Base-by-base conservation (phyloP, 768 basidiomycete species). In the Tephrocybe sp. region DNA sequence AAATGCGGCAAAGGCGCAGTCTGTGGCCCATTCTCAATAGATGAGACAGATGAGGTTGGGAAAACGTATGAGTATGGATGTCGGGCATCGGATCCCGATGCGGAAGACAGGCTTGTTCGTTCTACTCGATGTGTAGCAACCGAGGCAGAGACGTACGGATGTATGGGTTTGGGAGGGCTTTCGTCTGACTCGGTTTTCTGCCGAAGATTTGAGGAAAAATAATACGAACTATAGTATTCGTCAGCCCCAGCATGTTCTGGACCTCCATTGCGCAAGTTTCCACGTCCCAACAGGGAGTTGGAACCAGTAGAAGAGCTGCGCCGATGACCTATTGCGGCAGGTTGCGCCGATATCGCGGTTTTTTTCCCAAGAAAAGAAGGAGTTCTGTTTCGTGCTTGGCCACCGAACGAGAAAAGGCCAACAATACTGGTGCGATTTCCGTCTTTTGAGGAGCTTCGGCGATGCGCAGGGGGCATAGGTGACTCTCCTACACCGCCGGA, bases 401-500 rank as follows among this genome's bases (percentile, higher is more conserved):
- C 51, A 26, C 74, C 73, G 51, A 84, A 77, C 6, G 73, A 68
- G 56, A 85, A 80, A 42, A 84, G 67, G 61, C 72, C 79, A 3
- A 75, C 71, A 5, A 84, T 59, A 58, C 83, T 84, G n/a, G 69
- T 66, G 7, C 83, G 73, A 59, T 73, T 75, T 44, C 54, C 52
- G 6, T 56, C 45, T 34, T 46, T 54, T 43, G 42, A 54, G 22
- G 44, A 42, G 45, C 25, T 49, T 34, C 37, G 67, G 56, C 64
- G 63, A 48, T 64, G 69, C 5, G 53, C 61, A 27, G 54, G 70
- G 9, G 68, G 79, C 40, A 65, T 65, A 4, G 88, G 89, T 0
- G 84, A 79, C 52, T 86, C 83, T 24, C 87, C 87, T 18, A 89
- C 76, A 21, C 83, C 86, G 25, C 82, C 84, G 4, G 72, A 63